A percentile compares a stretch with the other conserved stretches of the same genome.
Evolutionary conservation across 1,139 yeast genomes (phyloP).

Genomic region (Zygosaccharomyces pseudobailii): DNA sequence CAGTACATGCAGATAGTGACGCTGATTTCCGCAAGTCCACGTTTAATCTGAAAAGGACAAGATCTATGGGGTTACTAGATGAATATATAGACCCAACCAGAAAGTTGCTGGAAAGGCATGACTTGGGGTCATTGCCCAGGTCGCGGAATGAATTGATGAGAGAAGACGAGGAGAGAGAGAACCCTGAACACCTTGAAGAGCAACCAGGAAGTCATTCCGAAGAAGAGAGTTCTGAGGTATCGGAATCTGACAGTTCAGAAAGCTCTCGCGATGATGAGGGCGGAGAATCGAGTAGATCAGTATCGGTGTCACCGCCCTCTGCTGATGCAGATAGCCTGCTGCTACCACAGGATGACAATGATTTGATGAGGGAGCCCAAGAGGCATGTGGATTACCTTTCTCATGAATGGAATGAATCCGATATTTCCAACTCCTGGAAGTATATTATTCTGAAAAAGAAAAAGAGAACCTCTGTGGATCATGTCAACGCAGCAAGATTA

Average conservation of each 20-base stretch:
- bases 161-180: not conserved
- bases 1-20: conserved; percentile 66
- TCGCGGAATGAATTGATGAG: not conserved
- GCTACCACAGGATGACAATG: conserved; percentile 78
- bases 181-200: not conserved
- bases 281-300: conserved; percentile 16
- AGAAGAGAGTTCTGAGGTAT: not conserved
- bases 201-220: conserved; percentile 15
- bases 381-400: conserved; percentile 91
- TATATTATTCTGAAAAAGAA: conserved; percentile 80
- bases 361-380: conserved; percentile 73
- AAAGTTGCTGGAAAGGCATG: conserved; percentile 29
- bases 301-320: conserved; percentile 34
- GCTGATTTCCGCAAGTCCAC: conserved; percentile 68
- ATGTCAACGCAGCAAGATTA: conserved; percentile 59
- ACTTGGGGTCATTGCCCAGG: not conserved
- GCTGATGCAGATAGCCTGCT: conserved; percentile 38
- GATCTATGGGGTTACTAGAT: conserved; percentile 78
- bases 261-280: conserved; percentile 14
- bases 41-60: conserved; percentile 73
- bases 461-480: conserved; percentile 39
- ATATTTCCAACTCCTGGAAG: conserved; percentile 91
- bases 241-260: conserved; percentile 5
- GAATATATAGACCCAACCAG: conserved; percentile 51
- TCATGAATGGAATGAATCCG: conserved; percentile 92